Conservation (phyloP, 257 asterid genomes). For the Agastache rugosa region DNA sequence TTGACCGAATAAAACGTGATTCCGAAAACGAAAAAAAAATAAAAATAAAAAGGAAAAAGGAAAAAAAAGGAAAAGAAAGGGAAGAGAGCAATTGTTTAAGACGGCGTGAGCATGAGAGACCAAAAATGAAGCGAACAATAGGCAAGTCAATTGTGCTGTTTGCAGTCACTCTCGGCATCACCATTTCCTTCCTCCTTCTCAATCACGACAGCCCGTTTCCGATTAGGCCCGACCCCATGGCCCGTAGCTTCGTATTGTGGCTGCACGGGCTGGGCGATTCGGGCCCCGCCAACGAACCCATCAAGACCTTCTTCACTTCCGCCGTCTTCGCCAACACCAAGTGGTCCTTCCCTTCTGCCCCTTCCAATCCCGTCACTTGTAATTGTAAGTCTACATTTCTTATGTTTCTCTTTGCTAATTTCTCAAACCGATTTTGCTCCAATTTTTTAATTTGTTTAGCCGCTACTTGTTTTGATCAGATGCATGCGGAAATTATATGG, state of each 20-base stretch:
- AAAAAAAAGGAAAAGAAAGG: too few relatives aligned
- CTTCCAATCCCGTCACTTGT: constrained; percentile 85
- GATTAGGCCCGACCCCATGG: constrained; percentile 52
- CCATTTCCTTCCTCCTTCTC: constrained; percentile 53
- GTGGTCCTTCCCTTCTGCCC: constrained; percentile 99
- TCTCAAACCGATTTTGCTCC: neutral
- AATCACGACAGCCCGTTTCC: constrained; percentile 39
- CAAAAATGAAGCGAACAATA: constrained; percentile 47
- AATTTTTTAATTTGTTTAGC: neutral
- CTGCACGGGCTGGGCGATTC: constrained; percentile 97
- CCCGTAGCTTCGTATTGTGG: constrained; percentile 85
- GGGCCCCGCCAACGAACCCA: constrained; percentile 96
- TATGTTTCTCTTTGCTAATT: neutral
- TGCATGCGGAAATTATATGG: neutral
- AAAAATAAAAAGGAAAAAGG: too few relatives aligned
- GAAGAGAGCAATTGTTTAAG: constrained; percentile 26
- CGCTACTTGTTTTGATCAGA: neutral
- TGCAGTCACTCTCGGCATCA: constrained; percentile 56
- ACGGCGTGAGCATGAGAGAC: constrained; percentile 34
- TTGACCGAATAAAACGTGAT: neutral
- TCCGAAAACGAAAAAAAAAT: neutral
- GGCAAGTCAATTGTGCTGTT: constrained; percentile 56
- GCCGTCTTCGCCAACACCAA: constrained; percentile 69
- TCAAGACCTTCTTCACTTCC: constrained; percentile 78
- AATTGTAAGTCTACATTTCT: constrained; percentile 61